phyloP scores from a whole-genome alignment of 1,139 yeast species.

The Casaregolazyma lundiana region DNA sequence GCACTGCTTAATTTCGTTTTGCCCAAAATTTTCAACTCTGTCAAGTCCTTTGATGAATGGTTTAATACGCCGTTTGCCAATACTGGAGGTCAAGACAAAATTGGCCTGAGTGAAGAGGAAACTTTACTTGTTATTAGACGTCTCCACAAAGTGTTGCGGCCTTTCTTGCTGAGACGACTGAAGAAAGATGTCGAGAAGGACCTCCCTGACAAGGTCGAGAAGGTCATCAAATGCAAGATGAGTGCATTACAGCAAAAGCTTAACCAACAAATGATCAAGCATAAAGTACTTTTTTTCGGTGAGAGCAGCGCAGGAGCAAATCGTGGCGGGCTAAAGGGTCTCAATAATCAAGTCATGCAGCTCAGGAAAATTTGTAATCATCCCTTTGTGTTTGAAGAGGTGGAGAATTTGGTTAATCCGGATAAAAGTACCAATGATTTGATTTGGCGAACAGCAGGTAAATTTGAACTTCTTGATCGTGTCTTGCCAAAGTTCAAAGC shows the following conservation, averaged over 20 bases:
- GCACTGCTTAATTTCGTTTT: conserved; percentile 89
- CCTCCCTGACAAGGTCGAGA: conserved; percentile 91
- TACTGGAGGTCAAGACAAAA: conserved; percentile 89
- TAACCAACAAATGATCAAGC: conserved; percentile 85
- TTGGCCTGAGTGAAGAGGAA: conserved; percentile 95
- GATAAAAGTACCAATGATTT: conserved; percentile 51
- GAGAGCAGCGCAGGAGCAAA: conserved; percentile 43
- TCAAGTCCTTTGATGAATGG: conserved; percentile 98
- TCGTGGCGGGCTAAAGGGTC: conserved; percentile 77
- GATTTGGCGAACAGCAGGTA: conserved; percentile 88
- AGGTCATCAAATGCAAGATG: conserved; percentile 91
- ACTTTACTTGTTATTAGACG: conserved; percentile 88
- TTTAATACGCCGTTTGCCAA: conserved; percentile 97
- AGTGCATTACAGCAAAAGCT: conserved; percentile 78
- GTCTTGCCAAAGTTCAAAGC: conserved; percentile 81
- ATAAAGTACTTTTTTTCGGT: conserved; percentile 83
- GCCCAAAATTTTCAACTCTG: conserved; percentile 95
- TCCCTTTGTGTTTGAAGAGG: conserved; percentile 95
- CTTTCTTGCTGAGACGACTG: conserved; percentile 87
- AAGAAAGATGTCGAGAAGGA: conserved; percentile 97
- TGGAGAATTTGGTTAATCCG: conserved; percentile 83
- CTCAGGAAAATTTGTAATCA: conserved; percentile 94
- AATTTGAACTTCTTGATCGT: conserved; percentile 85
- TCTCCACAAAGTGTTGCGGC: conserved; percentile 92
- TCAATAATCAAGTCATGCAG: conserved; percentile 95